These are phyloP conservation scores for Peniophora sp. DNA, from an alignment of 1,284 basidiomycete genomes.

Conservation along the genomic window DNA sequence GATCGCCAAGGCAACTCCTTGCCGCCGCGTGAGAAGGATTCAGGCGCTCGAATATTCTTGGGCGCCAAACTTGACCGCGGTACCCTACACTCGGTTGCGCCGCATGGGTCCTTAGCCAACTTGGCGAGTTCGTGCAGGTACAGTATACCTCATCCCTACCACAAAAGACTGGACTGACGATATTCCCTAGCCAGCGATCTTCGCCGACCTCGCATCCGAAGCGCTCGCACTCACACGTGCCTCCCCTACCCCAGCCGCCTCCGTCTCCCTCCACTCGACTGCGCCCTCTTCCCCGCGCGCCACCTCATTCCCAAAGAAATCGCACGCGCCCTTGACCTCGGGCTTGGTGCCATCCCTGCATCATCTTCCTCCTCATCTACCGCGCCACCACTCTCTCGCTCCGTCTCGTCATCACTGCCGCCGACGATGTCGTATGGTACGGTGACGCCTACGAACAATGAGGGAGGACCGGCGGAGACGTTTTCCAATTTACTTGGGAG, in stretches of 20 bases:
- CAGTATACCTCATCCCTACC: slow-evolving; percentile 9
- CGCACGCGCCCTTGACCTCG: slow-evolving; percentile 66
- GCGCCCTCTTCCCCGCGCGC: slow-evolving; percentile 77
- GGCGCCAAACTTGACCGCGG: slow-evolving; percentile 76
- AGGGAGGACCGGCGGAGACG: too few species aligned
- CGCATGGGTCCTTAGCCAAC: slow-evolving; percentile 80
- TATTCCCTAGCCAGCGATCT: slow-evolving; percentile 67
- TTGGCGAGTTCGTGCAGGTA: slow-evolving; percentile 89
- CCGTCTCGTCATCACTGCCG: too few species aligned
- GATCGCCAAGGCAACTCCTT: slow-evolving; percentile 13
- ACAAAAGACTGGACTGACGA: too few species aligned
- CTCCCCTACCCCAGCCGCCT: slow-evolving; percentile 67
- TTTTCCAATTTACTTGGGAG: too few species aligned
- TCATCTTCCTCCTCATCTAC: slow-evolving; percentile 41
- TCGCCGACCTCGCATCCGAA: slow-evolving; percentile 90
- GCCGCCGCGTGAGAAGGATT: slow-evolving; percentile 54
- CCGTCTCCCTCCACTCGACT: slow-evolving; percentile 59
- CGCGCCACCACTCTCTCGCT: too few species aligned
- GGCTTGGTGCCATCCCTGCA: slow-evolving; percentile 33
- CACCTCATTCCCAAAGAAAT: slow-evolving; percentile 91
- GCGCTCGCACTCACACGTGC: slow-evolving; percentile 75
- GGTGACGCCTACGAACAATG: too few species aligned
- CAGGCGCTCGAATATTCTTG: slow-evolving; percentile 57
- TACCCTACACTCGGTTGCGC: slow-evolving; percentile 82
- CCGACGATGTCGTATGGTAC: too few species aligned